These are phyloP conservation scores for Zopfochytrium polystomum DNA, from an alignment of 371 early-diverging fungal genomes.

Conservation along the genomic window DNA sequence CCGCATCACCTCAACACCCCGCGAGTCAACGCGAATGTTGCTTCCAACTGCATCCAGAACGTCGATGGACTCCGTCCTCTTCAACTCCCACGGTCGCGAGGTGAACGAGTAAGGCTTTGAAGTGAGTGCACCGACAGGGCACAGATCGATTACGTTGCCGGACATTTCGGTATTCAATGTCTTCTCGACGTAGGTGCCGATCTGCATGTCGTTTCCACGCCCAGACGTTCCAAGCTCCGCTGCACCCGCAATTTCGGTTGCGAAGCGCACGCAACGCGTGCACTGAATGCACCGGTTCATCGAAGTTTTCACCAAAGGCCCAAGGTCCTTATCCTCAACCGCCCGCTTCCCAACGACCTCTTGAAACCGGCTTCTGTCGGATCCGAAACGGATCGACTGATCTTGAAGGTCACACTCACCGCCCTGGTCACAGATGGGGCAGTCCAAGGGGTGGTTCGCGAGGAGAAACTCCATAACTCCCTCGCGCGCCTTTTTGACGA, in stretches of 20 bases:
- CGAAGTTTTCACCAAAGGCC: slow-evolving; percentile 90
- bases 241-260: slow-evolving; percentile 96
- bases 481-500: slow-evolving; percentile 96
- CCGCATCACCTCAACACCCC: slow-evolving; percentile 95
- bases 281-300: slow-evolving; percentile 99
- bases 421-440: slow-evolving; percentile 98
- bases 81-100: slow-evolving; percentile 95
- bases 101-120: slow-evolving; percentile 94
- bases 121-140: slow-evolving; percentile 97
- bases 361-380: slow-evolving; percentile 86
- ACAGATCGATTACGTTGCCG: slow-evolving; percentile 95
- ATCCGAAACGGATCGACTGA: slow-evolving; percentile 93
- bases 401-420: slow-evolving; percentile 99
- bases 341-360: slow-evolving; percentile 88
- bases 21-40: slow-evolving; percentile 93
- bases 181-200: slow-evolving; percentile 91
- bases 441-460: slow-evolving; percentile 96
- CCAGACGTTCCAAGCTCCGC: slow-evolving; percentile 94
- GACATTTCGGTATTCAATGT: slow-evolving; percentile 92
- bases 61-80: slow-evolving; percentile 93
- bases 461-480: slow-evolving; percentile 97
- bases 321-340: slow-evolving; percentile 95
- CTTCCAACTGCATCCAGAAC: slow-evolving; percentile 91
- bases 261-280: slow-evolving; percentile 97
- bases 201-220: slow-evolving; percentile 96